These are phyloP conservation scores for Myochromella boudieri DNA, from an alignment of 768 basidiomycete genomes.

Conservation along the genomic window DNA sequence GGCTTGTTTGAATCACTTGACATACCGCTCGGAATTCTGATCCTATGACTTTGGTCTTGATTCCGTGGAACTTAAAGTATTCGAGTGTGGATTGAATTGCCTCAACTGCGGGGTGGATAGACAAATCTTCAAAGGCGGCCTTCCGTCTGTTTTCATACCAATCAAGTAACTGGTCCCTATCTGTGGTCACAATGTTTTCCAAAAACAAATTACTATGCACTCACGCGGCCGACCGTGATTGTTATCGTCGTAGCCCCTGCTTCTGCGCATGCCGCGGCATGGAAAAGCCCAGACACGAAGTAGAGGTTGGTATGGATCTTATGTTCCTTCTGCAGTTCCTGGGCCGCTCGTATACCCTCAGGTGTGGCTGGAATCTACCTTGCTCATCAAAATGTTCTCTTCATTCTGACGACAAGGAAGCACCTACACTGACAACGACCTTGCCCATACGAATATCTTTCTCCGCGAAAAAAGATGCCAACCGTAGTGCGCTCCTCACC, in stretches of 20 bases:
- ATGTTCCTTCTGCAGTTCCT: slow-evolving; percentile 33
- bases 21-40: slow-evolving; percentile 41
- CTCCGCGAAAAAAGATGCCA: slow-evolving; percentile 40
- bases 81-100: slow-evolving; percentile 43
- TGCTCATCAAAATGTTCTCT: background rate
- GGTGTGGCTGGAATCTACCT: slow-evolving; percentile 60
- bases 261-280: slow-evolving; percentile 56
- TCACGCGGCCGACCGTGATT: slow-evolving; percentile 49
- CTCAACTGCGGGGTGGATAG: slow-evolving; percentile 43
- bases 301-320: slow-evolving; percentile 51
- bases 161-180: slow-evolving; percentile 34
- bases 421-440: slow-evolving; percentile 52
- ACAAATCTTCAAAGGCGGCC: slow-evolving; percentile 20
- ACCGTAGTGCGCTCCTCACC: slow-evolving; percentile 38
- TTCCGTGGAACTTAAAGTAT: slow-evolving; percentile 39
- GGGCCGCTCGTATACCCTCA: slow-evolving; percentile 49
- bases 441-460: slow-evolving; percentile 36
- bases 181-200: slow-evolving; percentile 1
- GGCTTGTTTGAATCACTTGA: slow-evolving; percentile 2
- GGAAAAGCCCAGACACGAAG: slow-evolving; percentile 51
- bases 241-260: slow-evolving; percentile 48
- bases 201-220: slow-evolving; percentile 17
- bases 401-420: background rate
- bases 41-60: slow-evolving; percentile 41
- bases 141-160: slow-evolving; percentile 39